phyloP scores from a whole-genome alignment of 2,329 filamentous ascomycete genomes.

The Fusarium neocosmosporiellum region DNA sequence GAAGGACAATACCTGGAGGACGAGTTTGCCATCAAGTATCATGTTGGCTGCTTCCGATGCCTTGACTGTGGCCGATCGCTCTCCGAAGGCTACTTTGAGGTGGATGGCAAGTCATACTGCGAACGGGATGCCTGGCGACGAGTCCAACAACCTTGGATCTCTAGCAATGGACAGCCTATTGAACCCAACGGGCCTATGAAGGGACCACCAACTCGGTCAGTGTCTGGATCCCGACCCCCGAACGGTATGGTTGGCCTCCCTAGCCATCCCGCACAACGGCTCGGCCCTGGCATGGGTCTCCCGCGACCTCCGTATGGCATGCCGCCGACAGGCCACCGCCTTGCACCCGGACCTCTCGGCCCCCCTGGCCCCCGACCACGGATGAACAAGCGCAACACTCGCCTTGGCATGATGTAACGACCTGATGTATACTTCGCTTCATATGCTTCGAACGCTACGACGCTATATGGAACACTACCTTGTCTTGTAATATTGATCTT shows the following conservation, averaged over 20 bases:
- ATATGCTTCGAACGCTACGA: constrained; percentile 24
- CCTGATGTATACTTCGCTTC: constrained; percentile 23
- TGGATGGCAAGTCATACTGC: constrained; percentile 83
- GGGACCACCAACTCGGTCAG: constrained; percentile 24
- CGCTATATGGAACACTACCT: constrained; percentile 25
- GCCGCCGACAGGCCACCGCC: constrained; percentile 35
- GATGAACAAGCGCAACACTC: constrained; percentile 73
- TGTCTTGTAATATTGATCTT: constrained; percentile 34
- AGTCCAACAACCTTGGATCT: constrained; percentile 50
- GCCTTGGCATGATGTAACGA: constrained; percentile 67
- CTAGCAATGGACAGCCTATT: constrained; percentile 1
- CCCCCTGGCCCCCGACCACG: constrained; percentile 54
- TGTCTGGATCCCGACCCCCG: constrained; percentile 37
- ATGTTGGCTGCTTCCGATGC: constrained; percentile 88
- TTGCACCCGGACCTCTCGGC: constrained; percentile 47
- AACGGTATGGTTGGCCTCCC: constrained; percentile 42
- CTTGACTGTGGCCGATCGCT: constrained; percentile 79
- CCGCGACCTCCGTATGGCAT: constrained; percentile 43
- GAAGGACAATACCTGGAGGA: constrained; percentile 95
- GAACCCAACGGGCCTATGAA: constrained; percentile 30
- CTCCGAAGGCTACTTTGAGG: constrained; percentile 90
- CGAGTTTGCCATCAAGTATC: constrained; percentile 80
- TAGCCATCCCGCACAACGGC: constrained; percentile 39
- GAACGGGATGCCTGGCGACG: constrained; percentile 82
- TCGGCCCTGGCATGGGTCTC: constrained; percentile 33